Evolutionary conservation across 805 yeast species (phyloP).

Genomic region (Saturnispora gosingensis): DNA sequence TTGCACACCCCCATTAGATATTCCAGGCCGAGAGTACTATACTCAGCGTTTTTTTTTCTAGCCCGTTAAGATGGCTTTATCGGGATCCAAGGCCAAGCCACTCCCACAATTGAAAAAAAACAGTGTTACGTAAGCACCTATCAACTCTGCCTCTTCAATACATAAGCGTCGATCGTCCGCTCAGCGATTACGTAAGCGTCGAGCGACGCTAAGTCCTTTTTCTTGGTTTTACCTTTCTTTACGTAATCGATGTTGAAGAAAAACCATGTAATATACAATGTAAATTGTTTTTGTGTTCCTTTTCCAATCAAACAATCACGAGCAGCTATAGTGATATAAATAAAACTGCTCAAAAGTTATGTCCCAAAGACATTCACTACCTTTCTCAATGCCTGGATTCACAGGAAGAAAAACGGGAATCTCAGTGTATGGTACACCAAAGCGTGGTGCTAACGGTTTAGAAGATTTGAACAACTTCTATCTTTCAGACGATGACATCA

Average conservation of each 20-base stretch:
- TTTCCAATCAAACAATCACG: neutral
- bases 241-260: neutral
- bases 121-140: neutral
- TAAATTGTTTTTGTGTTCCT: neutral
- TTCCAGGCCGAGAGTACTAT: neutral
- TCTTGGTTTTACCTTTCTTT: neutral
- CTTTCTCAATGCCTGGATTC: conserved; percentile 33
- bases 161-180: neutral
- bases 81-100: neutral
- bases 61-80: neutral
- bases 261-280: neutral
- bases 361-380: conserved; percentile 4
- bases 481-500: conserved; percentile 37
- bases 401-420: conserved; percentile 62
- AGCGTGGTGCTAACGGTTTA: conserved; percentile 51
- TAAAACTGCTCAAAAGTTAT: neutral
- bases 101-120: neutral
- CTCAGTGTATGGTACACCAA: conserved; percentile 26
- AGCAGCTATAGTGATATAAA: neutral
- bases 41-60: neutral
- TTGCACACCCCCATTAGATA: neutral
- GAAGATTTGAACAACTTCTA: conserved; percentile 66
- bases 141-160: neutral
- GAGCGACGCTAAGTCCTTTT: neutral
- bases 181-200: neutral